Conservation (phyloP, 108 stramenopile genomes). For the Aurantiochytrium sp. region DNA sequence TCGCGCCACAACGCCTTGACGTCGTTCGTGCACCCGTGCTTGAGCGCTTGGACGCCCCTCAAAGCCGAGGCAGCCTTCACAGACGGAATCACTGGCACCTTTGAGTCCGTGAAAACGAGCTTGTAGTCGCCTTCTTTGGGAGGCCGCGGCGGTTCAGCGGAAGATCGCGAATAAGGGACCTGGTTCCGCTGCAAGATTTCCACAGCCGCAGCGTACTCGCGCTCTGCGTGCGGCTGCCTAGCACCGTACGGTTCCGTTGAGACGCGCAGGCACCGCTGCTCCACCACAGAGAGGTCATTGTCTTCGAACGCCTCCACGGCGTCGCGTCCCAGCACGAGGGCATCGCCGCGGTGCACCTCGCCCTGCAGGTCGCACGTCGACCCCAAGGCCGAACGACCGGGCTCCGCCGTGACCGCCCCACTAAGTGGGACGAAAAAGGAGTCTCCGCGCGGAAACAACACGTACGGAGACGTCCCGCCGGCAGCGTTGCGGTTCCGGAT, state of each 20-base stretch:
- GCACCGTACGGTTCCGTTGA: background rate
- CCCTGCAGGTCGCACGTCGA: background rate
- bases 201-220: background rate
- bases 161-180: background rate
- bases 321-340: background rate
- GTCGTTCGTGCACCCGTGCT: slow-evolving; percentile 15
- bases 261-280: background rate
- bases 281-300: background rate
- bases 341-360: background rate
- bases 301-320: background rate
- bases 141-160: background rate
- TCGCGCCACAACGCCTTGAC: background rate
- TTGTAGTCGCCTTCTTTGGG: background rate
- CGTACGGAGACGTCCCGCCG: background rate
- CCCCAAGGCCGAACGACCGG: background rate
- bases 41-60: background rate
- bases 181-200: background rate
- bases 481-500: background rate
- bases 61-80: background rate
- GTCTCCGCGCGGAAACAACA: background rate
- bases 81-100: background rate
- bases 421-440: background rate
- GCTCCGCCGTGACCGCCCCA: background rate
- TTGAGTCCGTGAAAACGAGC: background rate
- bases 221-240: background rate